phyloP scores from a whole-genome alignment of 306 rosid genomes.

The Oxytropis ochrocephala region DNA sequence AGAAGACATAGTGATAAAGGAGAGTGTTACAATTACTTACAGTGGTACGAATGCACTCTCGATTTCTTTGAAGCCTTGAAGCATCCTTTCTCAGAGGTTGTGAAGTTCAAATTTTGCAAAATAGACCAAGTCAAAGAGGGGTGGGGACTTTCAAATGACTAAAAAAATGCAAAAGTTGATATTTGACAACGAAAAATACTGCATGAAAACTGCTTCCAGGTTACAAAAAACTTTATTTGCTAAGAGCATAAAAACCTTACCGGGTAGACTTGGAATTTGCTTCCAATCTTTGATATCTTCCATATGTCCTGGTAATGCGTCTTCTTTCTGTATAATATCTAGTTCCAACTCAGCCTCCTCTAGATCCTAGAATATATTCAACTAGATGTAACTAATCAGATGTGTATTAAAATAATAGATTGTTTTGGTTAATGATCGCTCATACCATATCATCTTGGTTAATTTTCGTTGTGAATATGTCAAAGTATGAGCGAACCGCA shows the following conservation, averaged over 20 bases:
- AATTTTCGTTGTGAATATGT: conserved; percentile 57
- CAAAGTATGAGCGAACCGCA: conserved; percentile 70
- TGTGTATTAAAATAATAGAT: conserved; percentile 9
- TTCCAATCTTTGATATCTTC: conserved; percentile 37
- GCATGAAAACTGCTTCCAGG: not conserved
- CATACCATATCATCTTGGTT: conserved; percentile 67
- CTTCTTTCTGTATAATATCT: conserved; percentile 59
- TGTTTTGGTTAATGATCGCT: conserved; percentile 16
- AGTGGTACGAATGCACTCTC: conserved; percentile 56
- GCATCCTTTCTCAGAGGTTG: conserved; percentile 51
- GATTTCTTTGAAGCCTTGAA: conserved; percentile 69
- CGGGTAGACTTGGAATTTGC: conserved; percentile 31
- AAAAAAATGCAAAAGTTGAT: not conserved
- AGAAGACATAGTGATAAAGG: not conserved
- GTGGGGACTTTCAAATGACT: not conserved
- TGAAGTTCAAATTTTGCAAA: conserved; percentile 23
- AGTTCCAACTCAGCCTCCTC: conserved; percentile 93
- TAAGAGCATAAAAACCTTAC: conserved; percentile 31
- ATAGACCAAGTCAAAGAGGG: not conserved
- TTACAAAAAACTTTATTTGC: not conserved
- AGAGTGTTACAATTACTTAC: conserved; percentile 45
- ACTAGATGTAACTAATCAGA: conserved; percentile 14
- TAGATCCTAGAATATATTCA: conserved; percentile 51
- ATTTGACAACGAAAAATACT: not conserved
- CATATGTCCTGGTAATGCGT: conserved; percentile 27